Percentiles rank a stretch among this genome's conserved stretches.
Conservation (phyloP, 1,284 basidiomycete species). For the Phellopilus nigrolimitatus region DNA sequence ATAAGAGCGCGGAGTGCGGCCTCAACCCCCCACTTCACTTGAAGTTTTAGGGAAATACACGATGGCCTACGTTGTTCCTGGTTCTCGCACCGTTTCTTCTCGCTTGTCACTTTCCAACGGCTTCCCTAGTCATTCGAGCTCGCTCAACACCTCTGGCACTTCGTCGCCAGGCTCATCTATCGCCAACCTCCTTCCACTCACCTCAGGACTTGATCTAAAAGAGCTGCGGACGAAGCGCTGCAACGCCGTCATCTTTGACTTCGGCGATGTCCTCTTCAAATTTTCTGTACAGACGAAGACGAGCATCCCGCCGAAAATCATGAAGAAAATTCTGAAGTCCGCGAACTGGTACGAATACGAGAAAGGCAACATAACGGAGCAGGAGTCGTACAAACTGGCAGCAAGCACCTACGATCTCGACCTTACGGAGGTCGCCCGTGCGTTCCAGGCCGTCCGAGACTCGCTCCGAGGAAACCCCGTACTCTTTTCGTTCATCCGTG, state of each 20-base stretch:
- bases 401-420: conserved; percentile 38
- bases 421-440: conserved; percentile 35
- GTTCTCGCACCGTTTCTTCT: neutral
- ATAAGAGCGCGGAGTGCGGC: too few species aligned
- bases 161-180: conserved; percentile 1
- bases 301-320: conserved; percentile 38
- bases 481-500: conserved; percentile 42
- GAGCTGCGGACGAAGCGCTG: conserved; percentile 8
- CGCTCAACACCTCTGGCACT: conserved; percentile 1
- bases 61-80: conserved; percentile 2
- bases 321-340: conserved; percentile 43
- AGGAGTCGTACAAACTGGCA: conserved; percentile 41
- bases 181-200: conserved; percentile 2
- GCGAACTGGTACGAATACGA: conserved; percentile 55
- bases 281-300: conserved; percentile 49
- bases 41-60: too few species aligned
- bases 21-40: too few species aligned
- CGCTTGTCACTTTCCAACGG: conserved; percentile 1
- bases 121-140: conserved; percentile 3
- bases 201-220: neutral
- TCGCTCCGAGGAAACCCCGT: conserved; percentile 41
- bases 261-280: conserved; percentile 53
- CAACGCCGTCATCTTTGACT: conserved; percentile 20
- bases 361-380: conserved; percentile 41
- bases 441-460: conserved; percentile 43